These are phyloP conservation scores for Kwoniella dejecticola DNA, from an alignment of 768 basidiomycete genomes.

Conservation along the genomic window DNA sequence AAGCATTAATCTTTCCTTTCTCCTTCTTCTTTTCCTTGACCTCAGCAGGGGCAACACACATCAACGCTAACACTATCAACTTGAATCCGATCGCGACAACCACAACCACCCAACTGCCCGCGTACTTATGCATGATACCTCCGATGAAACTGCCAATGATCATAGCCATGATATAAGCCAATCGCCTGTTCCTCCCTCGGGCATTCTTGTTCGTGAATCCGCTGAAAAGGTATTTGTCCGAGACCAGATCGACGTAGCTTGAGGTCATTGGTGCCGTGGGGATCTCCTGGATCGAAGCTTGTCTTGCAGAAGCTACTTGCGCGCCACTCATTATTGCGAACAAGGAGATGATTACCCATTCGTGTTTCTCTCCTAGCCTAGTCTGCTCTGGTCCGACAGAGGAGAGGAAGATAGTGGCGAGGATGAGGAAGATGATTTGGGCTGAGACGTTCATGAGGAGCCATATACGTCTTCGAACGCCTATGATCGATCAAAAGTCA, in stretches of 20 bases:
- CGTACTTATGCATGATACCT: conserved; percentile 37
- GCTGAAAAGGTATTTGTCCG: conserved; percentile 38
- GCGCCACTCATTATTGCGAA: conserved; percentile 47
- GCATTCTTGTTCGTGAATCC: conserved; percentile 25
- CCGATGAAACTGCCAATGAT: conserved; percentile 42
- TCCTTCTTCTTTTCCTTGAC: conserved; percentile 6
- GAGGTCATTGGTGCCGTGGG: conserved; percentile 50
- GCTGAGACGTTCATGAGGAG: conserved; percentile 26
- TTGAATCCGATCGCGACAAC: conserved; percentile 37
- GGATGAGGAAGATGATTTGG: conserved; percentile 32
- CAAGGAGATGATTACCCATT: conserved; percentile 37
- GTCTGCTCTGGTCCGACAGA: conserved; percentile 20
- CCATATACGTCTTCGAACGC: conserved; percentile 41
- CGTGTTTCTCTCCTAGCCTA: conserved; percentile 23
- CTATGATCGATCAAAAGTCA: conserved; percentile 12
- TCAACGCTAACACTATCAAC: conserved; percentile 21
- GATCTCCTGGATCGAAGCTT: conserved; percentile 34
- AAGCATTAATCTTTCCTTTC: neutral
- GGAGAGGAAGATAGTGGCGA: conserved; percentile 36
- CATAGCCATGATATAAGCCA: conserved; percentile 43
- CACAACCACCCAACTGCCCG: conserved; percentile 43
- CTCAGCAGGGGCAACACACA: conserved; percentile 24
- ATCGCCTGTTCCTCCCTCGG: conserved; percentile 35
- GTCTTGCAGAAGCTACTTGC: conserved; percentile 45
- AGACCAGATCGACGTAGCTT: conserved; percentile 41